These are phyloP conservation scores for Posidonia oceanica DNA, from an alignment of 116 monocot genomes.

Conservation along the genomic window DNA sequence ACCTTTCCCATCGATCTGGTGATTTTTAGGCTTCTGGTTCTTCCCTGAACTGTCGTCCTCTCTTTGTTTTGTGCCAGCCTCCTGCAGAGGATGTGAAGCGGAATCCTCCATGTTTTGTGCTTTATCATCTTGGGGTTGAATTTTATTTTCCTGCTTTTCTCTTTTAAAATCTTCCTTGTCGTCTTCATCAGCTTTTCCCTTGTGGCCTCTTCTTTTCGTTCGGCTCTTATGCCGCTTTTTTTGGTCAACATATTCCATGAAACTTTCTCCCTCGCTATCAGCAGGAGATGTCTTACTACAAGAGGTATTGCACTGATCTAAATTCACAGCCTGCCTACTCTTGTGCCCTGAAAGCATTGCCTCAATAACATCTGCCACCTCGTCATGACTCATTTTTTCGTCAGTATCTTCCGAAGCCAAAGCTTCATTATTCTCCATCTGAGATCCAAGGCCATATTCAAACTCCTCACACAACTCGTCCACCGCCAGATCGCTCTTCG, in stretches of 20 bases:
- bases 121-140: conserved; percentile 15
- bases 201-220: conserved; percentile 18
- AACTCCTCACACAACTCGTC: conserved; percentile 32
- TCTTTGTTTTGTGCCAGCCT: neutral
- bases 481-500: conserved; percentile 8
- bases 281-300: neutral
- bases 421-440: conserved; percentile 11
- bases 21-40: conserved; percentile 39
- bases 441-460: conserved; percentile 13
- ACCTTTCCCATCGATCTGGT: conserved; percentile 18
- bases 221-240: conserved; percentile 24
- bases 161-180: neutral
- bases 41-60: conserved; percentile 14
- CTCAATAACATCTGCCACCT: conserved; percentile 46
- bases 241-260: conserved; percentile 10
- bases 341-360: conserved; percentile 49
- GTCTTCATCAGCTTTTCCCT: conserved; percentile 10
- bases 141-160: conserved; percentile 2
- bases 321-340: conserved; percentile 18
- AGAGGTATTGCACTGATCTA: conserved; percentile 9
- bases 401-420: conserved; percentile 6
- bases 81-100: conserved; percentile 1
- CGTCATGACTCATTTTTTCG: conserved; percentile 12
- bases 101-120: conserved; percentile 5
- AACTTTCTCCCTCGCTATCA: conserved; percentile 24